These are phyloP conservation scores for Whalleya microplaca DNA, from an alignment of 2,329 filamentous ascomycete genomes.

Conservation along the genomic window DNA sequence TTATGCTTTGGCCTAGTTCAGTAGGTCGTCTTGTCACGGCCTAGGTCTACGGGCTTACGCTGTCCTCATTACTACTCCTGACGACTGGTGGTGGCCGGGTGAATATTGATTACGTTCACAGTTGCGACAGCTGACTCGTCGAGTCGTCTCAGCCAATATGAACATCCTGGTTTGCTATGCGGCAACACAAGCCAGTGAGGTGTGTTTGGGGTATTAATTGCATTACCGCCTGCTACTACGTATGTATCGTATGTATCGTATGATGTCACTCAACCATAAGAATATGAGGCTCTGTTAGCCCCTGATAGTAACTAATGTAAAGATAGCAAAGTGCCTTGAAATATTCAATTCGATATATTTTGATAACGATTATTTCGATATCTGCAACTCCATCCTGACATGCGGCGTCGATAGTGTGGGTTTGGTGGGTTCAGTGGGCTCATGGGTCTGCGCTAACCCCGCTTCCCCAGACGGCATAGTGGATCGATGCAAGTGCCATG, in stretches of 20 bases:
- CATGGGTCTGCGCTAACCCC: conserved; percentile 17
- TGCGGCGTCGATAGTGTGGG: too few relatives aligned
- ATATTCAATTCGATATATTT: not conserved
- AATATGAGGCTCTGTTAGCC: conserved; percentile 9
- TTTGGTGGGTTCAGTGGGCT: not conserved
- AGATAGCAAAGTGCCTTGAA: not conserved
- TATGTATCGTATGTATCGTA: conserved; percentile 6
- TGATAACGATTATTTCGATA: not conserved
- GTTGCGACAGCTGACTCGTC: not conserved
- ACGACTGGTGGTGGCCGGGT: not conserved
- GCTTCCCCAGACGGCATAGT: conserved; percentile 24
- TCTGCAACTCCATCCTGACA: not conserved
- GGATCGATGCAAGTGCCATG: too few relatives aligned
- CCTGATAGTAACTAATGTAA: not conserved
- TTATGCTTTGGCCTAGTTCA: conserved; percentile 24
- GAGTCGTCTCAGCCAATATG: not conserved
- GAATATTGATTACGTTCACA: not conserved
- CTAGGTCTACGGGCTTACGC: conserved; percentile 9
- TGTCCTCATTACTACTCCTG: not conserved
- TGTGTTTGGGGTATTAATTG: conserved; percentile 6
- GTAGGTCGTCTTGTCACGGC: conserved; percentile 14
- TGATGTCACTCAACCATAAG: conserved; percentile 22
- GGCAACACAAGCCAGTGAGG: not conserved
- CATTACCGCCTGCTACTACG: conserved; percentile 3
- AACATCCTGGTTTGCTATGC: not conserved